Base-by-base conservation (phyloP, 2,329 filamentous ascomycete genomes). In the Aspergillus fijiensis region DNA sequence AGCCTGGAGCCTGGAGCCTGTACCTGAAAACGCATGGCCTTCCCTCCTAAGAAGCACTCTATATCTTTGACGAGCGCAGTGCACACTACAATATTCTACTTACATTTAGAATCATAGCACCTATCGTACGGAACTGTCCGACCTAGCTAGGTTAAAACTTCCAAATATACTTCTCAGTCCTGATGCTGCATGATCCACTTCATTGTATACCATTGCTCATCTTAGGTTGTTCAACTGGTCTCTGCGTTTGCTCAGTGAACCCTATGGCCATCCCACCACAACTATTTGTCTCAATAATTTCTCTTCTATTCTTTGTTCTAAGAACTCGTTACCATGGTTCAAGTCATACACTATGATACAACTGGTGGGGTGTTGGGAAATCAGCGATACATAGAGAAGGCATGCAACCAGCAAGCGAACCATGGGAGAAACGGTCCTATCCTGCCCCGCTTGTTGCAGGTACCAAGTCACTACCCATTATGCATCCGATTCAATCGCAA, bases 341-440 rank as follows among this genome's bases (percentile, higher is more conserved):
- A 49, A 48, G 5, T 23, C 47, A 39, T 42, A 51, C 55, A 60
- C 51, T 61, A 59, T 64, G 62, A 67, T 62, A 65, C 64, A 60
- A 58, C 57, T 35, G 33, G 64, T 66, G 65, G 65, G 64, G 60
- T 45, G 57, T 53, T 55, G 48, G 54, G 59, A 63, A 64, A 60
- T 56, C 29, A 59, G 19, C 48, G 31, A 49, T 55, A 9, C 16
- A 45, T 16, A 9, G 14, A 19, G 14, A 16, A 16, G 39, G 14
- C 39, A 45, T 45, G 16, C 16, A 16, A 9, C 16, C 6, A 45
- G 39, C 39, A 19, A 45, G 39, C 39, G 39, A 45, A 19, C 39
- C 39, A 45, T 45, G 39, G 39, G 16, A 45, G 39, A 45, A 6
- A n/a, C 39, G n/a, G 16, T 45, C n/a, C 39, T 19, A n/a, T n/a